phyloP scores from a whole-genome alignment of 805 yeast species.

The Clavispora carvajalis region DNA sequence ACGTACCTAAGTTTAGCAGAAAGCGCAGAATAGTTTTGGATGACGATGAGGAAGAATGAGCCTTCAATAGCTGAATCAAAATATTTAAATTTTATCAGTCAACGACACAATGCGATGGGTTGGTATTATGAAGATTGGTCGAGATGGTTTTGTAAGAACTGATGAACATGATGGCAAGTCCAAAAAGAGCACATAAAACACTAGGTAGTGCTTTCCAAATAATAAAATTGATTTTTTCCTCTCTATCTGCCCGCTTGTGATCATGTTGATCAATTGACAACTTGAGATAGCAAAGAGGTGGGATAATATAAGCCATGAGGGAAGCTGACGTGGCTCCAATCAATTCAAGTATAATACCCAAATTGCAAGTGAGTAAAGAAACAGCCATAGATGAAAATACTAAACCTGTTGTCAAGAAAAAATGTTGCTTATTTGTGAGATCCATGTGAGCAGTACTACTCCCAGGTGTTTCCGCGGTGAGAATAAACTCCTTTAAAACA shows the following conservation, averaged over 20 bases:
- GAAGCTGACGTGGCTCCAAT: slow-evolving; percentile 94
- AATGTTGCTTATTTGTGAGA: slow-evolving; percentile 47
- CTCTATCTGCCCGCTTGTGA: slow-evolving; percentile 17
- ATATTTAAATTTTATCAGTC: slow-evolving; percentile 15
- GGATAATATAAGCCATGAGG: slow-evolving; percentile 84
- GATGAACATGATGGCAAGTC: slow-evolving; percentile 68
- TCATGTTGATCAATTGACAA: slow-evolving; percentile 46
- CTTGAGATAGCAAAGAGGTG: slow-evolving; percentile 76
- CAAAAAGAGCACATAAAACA: slow-evolving; percentile 61
- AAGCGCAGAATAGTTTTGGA: slow-evolving; percentile 22
- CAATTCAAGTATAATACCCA: slow-evolving; percentile 83
- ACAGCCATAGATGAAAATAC: slow-evolving; percentile 69
- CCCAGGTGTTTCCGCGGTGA: slow-evolving; percentile 8
- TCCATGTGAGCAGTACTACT: slow-evolving; percentile 34
- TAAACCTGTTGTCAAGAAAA: slow-evolving; percentile 57
- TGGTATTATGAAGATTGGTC: slow-evolving; percentile 33
- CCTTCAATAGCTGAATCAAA: neutral
- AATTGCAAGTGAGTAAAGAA: slow-evolving; percentile 74
- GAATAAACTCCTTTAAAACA: slow-evolving; percentile 63
- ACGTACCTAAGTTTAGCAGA: slow-evolving; percentile 2
- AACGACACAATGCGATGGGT: slow-evolving; percentile 44
- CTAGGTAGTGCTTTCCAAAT: slow-evolving; percentile 50
- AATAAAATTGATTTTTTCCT: slow-evolving; percentile 24
- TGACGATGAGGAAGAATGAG: slow-evolving; percentile 21
- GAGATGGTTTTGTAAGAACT: slow-evolving; percentile 73